Evolutionary conservation across 163 green algal genomes (phyloP).

Genomic region (Scenedesmus sp.): DNA sequence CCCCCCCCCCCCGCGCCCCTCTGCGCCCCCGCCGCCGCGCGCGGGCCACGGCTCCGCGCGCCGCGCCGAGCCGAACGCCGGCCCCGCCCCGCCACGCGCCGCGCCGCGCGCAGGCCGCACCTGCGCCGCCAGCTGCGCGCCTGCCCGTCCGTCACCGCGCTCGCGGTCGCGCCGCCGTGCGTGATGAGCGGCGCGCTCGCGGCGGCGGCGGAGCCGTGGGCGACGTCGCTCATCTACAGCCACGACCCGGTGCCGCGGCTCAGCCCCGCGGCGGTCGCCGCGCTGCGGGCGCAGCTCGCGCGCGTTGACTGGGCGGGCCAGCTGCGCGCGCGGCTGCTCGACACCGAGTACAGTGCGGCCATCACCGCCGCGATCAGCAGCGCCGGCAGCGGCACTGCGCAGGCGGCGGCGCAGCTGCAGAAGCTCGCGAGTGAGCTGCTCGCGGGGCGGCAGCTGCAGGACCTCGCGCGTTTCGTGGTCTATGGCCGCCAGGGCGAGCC

Average conservation of each 20-base stretch:
- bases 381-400: constrained; percentile 15
- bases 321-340: constrained; percentile 13
- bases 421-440: constrained; percentile 38
- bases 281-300: constrained; percentile 2
- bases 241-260: constrained; percentile 26
- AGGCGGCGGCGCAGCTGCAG: constrained; percentile 37
- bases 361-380: constrained; percentile 27
- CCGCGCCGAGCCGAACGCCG: too few relatives aligned
- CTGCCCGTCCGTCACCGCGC: constrained; percentile 2
- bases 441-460: neutral
- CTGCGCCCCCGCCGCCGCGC: too few relatives aligned
- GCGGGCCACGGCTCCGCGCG: too few relatives aligned
- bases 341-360: constrained; percentile 30
- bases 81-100: too few relatives aligned
- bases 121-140: constrained; percentile 29
- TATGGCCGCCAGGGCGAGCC: constrained; percentile 18
- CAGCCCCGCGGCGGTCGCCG: neutral
- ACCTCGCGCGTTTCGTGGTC: constrained; percentile 21
- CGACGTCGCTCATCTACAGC: constrained; percentile 25
- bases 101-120: neutral
- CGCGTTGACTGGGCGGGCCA: constrained; percentile 25
- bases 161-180: neutral
- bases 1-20: too few relatives aligned
- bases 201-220: constrained; percentile 17
- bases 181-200: constrained; percentile 17